Base-by-base conservation (phyloP, 768 basidiomycete genomes). In the Coprinopsis sp. region DNA sequence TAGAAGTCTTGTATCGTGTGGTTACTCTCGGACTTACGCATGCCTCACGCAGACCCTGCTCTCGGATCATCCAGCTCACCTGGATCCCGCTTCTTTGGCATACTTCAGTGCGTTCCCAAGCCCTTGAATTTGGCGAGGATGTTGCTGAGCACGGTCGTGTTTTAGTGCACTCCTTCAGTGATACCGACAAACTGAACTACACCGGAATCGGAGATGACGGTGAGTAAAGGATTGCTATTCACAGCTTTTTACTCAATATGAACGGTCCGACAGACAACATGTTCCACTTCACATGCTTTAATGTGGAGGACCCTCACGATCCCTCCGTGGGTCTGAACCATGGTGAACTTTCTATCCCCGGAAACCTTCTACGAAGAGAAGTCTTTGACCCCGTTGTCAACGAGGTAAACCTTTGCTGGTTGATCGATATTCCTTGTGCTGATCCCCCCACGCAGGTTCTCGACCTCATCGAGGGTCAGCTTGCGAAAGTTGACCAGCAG, bases 201-300 rank as follows among this genome's bases (percentile, higher is more conserved):
- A 68, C 62, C 50, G 91, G 91, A 14, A 71, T 81, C 38, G 59
- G 61, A 14, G 91, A 93, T 59, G 91, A 93, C 58, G 80, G 87
- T 87, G 62, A 39, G 75, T 39, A 19, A 27, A 38, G 7, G 33
- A 36, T 27, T 33, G n/a, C 21, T 29, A 19, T 52, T 39, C 45
- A 27, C 21, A 29, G 27, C 37, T 34, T 30, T 45, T 40, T 24
- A 30, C 37, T 11, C 21, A 28, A 18, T 51, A 33, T 33, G n/a
- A n/a, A n/a, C 37, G 24, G 14, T 39, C 55, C 51, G 50, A 13
- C 54, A 91, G 90, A 83, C 23, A 83, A 79, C 46, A 84, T 82
- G 71, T 92, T 92, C 68, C 81, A 88, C 60, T 93, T 92, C 64
- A 91, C 82, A 25, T 91, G 88, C 63, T 93, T 93, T 73, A 92